Conservation (phyloP, 257 asterid genomes). For the Avicennia marina region DNA sequence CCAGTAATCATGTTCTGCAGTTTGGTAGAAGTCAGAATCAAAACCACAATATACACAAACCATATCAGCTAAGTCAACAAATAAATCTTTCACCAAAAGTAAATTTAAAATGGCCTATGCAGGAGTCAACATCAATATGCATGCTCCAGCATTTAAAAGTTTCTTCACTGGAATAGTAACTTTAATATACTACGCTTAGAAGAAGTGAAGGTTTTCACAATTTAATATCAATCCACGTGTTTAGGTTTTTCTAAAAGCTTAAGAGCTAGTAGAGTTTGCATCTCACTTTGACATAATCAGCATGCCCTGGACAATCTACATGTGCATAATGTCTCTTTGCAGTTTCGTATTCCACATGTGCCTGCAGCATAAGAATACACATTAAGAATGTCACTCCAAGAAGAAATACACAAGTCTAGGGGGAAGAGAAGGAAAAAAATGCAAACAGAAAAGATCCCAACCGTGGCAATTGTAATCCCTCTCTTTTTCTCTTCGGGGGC, state of each 20-base stretch:
- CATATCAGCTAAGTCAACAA: background rate
- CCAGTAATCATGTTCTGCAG: constrained; percentile 98
- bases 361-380: constrained; percentile 39
- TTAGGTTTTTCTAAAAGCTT: background rate
- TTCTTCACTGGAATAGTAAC: background rate
- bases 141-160: background rate
- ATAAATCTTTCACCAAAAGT: background rate
- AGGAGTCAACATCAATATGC: background rate
- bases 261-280: background rate
- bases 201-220: background rate
- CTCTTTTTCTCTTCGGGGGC: constrained; percentile 96
- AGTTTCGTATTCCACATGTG: constrained; percentile 91
- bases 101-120: background rate
- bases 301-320: constrained; percentile 86
- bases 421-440: no score
- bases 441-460: constrained; percentile 11
- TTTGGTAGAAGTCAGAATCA: constrained; percentile 12
- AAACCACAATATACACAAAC: constrained; percentile 1
- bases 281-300: constrained; percentile 83
- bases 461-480: constrained; percentile 91
- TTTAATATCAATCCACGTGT: background rate
- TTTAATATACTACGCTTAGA: background rate
- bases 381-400: constrained; percentile 3
- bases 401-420: background rate
- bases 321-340: constrained; percentile 49